Percentiles rank a stretch among this genome's conserved stretches.
Evolutionary conservation across 306 rosid genomes (phyloP).

Genomic region (Sicyos baderoa): DNA sequence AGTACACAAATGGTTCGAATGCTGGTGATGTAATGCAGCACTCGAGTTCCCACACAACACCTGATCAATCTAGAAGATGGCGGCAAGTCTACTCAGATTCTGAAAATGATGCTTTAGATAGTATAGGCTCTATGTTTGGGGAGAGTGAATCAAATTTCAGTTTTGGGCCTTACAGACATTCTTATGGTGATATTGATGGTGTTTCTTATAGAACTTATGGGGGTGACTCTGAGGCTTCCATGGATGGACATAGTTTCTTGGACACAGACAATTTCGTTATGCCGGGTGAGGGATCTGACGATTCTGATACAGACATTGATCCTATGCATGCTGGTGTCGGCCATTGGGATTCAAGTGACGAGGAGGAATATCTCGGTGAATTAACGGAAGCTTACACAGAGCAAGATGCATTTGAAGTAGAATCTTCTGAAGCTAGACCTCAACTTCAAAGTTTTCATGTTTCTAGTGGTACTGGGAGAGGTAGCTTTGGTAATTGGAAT

Average conservation of each 20-base stretch:
- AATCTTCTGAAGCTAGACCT: constrained; percentile 30
- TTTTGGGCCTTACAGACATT: constrained; percentile 42
- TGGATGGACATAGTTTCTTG: constrained; percentile 60
- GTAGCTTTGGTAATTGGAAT: constrained; percentile 29
- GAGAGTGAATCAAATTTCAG: constrained; percentile 66
- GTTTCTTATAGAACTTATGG: constrained; percentile 62
- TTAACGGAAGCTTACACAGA: constrained; percentile 48
- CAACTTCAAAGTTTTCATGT: constrained; percentile 35
- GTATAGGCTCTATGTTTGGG: constrained; percentile 48
- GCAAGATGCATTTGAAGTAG: constrained; percentile 24
- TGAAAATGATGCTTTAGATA: constrained; percentile 73
- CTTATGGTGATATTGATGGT: constrained; percentile 56
- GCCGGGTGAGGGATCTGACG: constrained; percentile 42
- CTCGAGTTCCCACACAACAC: constrained; percentile 54
- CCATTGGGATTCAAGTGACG: constrained; percentile 60
- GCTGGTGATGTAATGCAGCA: constrained; percentile 37
- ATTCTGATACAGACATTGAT: constrained; percentile 80
- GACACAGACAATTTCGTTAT: constrained; percentile 44
- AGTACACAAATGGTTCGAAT: constrained; percentile 36
- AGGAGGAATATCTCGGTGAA: constrained; percentile 41
- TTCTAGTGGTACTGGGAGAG: constrained; percentile 36
- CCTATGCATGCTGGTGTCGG: constrained; percentile 81
- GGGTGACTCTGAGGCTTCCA: constrained; percentile 79
- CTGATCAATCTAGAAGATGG: constrained; percentile 69
- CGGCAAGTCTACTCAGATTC: constrained; percentile 56